phyloP scores from a whole-genome alignment of 192 early-diverging fungal species.

The Backusella macrospora region DNA sequence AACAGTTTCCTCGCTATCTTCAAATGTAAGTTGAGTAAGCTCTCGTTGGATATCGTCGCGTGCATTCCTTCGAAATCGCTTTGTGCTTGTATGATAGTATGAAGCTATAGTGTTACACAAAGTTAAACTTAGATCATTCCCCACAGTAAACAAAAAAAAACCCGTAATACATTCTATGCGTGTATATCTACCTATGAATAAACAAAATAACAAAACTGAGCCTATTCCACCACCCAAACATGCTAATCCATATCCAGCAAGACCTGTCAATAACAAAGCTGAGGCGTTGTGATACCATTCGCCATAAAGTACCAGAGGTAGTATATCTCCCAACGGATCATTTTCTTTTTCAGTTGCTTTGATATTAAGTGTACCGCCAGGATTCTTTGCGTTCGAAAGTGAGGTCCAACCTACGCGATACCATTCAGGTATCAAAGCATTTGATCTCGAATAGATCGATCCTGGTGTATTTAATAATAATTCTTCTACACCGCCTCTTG shows the following conservation, averaged over 20 bases:
- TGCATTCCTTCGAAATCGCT: slow-evolving; percentile 52
- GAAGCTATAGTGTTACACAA: slow-evolving; percentile 33
- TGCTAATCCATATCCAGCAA: slow-evolving; percentile 25
- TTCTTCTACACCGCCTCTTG: not conserved
- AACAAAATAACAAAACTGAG: slow-evolving; percentile 24
- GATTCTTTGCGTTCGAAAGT: slow-evolving; percentile 18
- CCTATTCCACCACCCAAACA: slow-evolving; percentile 29
- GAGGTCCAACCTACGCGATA: slow-evolving; percentile 35
- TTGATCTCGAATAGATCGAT: not conserved
- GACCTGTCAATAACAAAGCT: slow-evolving; percentile 25
- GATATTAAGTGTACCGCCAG: slow-evolving; percentile 16
- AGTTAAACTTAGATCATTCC: not conserved
- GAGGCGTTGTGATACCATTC: slow-evolving; percentile 42
- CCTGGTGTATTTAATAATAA: not conserved
- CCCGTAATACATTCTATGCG: not conserved
- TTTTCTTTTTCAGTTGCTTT: slow-evolving; percentile 12
- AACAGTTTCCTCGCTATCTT: slow-evolving; percentile 58
- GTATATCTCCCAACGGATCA: slow-evolving; percentile 23
- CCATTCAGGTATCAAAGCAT: slow-evolving; percentile 25
- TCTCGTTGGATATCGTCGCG: slow-evolving; percentile 63
- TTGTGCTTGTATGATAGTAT: slow-evolving; percentile 60
- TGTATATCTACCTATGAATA: slow-evolving; percentile 31
- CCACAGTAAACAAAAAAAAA: not conserved
- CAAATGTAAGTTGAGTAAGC: slow-evolving; percentile 47
- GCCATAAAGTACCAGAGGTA: slow-evolving; percentile 33